Evolutionary conservation across 345 rosid species (phyloP), one percentile per base, ranked within the genome.

Genomic region (Salix caprea): DNA sequence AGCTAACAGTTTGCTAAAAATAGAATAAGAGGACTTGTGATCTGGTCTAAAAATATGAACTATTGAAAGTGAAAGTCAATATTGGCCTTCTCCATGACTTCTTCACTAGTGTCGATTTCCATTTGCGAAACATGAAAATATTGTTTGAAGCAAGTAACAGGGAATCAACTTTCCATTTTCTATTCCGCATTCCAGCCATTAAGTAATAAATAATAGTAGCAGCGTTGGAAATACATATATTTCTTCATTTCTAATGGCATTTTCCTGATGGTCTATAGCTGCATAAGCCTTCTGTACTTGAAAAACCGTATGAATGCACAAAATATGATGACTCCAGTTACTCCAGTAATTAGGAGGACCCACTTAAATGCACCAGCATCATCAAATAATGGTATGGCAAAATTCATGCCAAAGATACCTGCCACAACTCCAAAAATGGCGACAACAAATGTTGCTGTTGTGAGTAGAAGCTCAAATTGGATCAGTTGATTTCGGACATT

Each of bases 401-500:
- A 96, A 76, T 94, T 94, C 99, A 96, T 96, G 21, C 98, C 99
- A 80, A 96, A 96, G 66, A 96, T 82, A 78, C 99, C 98, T 5
- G 99, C 97, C 56, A 96, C 99, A 4, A 96, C 99, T 62, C 97
- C 99, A 74, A 96, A 96, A 50, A 96, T 92, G 48, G 99, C 97
- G 24, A 91, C 99, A 32, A 96, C 98, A 46, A 96, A 96, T 4
- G 98, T 93, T 0, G 97, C 98, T 0, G 99, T 93, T 0, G 99
- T 96, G 23, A 96, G 88, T 12, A 96, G 87, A 79, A 96, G 88
- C 89, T 96, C 99, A 65, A 93, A 93, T 28, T 96, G 99, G 84
- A 96, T 96, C 81, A 96, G 90, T 82, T 96, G 98, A 84, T 96
- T 96, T 74, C 98, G 89, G 60, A 96, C 99, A 79, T 92, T 96